These are phyloP conservation scores for Nothophaeocryptopus gaeumannii DNA, from an alignment of 2,329 filamentous ascomycete species.

Conservation along the genomic window DNA sequence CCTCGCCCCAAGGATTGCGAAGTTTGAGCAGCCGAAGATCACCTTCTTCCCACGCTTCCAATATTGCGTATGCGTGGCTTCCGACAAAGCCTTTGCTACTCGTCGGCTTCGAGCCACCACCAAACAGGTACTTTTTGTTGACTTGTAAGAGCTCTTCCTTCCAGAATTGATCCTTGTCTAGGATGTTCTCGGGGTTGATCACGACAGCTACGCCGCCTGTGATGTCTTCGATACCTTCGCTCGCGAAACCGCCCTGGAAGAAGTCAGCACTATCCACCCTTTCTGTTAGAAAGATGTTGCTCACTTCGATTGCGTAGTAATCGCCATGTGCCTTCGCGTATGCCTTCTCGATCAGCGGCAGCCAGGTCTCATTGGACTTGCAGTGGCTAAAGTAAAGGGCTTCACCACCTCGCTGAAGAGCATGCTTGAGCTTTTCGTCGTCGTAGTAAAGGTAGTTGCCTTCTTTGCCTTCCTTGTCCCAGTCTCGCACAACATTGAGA, in stretches of 20 bases:
- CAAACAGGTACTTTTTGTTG: conserved; percentile 75
- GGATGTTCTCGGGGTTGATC: conserved; percentile 66
- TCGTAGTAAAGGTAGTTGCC: conserved; percentile 41
- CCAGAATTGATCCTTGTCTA: conserved; percentile 82
- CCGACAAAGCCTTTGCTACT: conserved; percentile 55
- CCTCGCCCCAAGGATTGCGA: conserved; percentile 77
- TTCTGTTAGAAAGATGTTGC: conserved; percentile 46
- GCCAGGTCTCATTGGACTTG: conserved; percentile 76
- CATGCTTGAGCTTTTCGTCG: conserved; percentile 41
- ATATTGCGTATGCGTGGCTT: conserved; percentile 60
- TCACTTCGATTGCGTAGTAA: conserved; percentile 66
- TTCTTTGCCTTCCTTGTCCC: conserved; percentile 27
- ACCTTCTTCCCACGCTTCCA: conserved; percentile 44
- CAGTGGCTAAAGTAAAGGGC: conserved; percentile 77
- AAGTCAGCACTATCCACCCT: conserved; percentile 33
- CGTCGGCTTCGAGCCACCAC: conserved; percentile 52
- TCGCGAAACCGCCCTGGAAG: conserved; percentile 71
- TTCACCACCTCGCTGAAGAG: conserved; percentile 71
- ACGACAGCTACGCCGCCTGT: conserved; percentile 65
- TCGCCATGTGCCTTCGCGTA: conserved; percentile 83
- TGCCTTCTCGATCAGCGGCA: conserved; percentile 76
- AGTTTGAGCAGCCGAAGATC: conserved; percentile 48
- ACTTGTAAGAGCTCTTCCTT: conserved; percentile 74
- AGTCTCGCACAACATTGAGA: conserved; percentile 42
- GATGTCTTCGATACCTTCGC: conserved; percentile 59